Conservation (phyloP, 352 stramenopile species). For the Peronosclerospora sorghi region DNA sequence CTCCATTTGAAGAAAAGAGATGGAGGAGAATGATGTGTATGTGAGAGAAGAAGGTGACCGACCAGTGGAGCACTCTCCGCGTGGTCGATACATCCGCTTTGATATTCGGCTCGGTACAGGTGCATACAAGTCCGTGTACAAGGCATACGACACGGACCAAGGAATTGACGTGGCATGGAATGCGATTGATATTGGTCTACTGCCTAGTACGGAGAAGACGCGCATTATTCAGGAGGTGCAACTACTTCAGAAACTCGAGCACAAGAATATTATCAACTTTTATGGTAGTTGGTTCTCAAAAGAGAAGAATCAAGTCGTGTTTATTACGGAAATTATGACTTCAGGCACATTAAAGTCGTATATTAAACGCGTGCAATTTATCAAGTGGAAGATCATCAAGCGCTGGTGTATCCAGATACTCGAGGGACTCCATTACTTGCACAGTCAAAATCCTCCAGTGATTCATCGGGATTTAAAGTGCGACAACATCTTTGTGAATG, state of each 20-base stretch:
- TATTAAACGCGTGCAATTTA: slow-evolving; percentile 95
- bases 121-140: slow-evolving; percentile 88
- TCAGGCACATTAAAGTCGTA: slow-evolving; percentile 93
- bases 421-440: slow-evolving; percentile 88
- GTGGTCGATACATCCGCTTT: slow-evolving; percentile 80
- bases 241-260: slow-evolving; percentile 93
- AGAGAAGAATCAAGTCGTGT: slow-evolving; percentile 97
- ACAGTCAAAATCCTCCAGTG: slow-evolving; percentile 83
- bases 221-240: slow-evolving; percentile 97
- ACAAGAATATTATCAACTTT: slow-evolving; percentile 99
- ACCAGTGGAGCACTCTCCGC: slow-evolving; percentile 64
- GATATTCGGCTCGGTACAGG: slow-evolving; percentile 73
- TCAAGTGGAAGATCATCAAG: slow-evolving; percentile 98
- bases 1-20: slow-evolving; percentile 3
- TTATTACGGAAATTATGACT: slow-evolving; percentile 98
- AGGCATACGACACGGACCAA: slow-evolving; percentile 96
- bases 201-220: slow-evolving; percentile 91
- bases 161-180: slow-evolving; percentile 99
- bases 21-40: slow-evolving; percentile 65
- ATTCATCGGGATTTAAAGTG: slow-evolving; percentile 92
- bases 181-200: slow-evolving; percentile 92
- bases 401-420: slow-evolving; percentile 97
- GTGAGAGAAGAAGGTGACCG: slow-evolving; percentile 63
- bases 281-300: slow-evolving; percentile 97
- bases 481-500: slow-evolving; percentile 98